Conservation (phyloP, 1,139 yeast genomes). For the Yarrowia galli region DNA sequence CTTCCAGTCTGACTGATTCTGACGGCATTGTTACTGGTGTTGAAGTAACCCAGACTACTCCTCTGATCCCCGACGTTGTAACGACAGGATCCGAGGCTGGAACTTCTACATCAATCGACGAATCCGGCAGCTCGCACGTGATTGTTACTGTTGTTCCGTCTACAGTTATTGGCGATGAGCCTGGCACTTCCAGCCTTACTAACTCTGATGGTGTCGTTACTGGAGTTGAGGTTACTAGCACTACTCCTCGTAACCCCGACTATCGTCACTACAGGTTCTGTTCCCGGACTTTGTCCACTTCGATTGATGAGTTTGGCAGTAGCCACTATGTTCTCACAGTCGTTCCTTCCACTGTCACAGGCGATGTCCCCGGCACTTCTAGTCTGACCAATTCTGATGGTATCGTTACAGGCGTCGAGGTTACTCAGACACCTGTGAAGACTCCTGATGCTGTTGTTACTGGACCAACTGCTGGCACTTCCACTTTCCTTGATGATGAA, state of each 20-base stretch:
- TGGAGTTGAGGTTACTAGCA: neutral
- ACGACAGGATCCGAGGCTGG: neutral
- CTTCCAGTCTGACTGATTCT: neutral
- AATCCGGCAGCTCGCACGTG: neutral
- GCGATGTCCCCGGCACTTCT: neutral
- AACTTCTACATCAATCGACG: neutral
- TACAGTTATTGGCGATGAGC: neutral
- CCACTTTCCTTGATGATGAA: neutral
- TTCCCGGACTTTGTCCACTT: neutral
- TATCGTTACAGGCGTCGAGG: neutral
- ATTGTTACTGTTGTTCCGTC: neutral
- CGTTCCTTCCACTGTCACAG: neutral
- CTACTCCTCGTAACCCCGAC: neutral
- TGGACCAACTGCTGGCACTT: neutral
- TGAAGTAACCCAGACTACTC: neutral
- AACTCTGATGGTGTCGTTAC: neutral
- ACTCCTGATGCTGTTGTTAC: neutral
- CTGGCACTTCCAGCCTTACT: neutral
- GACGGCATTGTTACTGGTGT: slow-evolving; percentile 1
- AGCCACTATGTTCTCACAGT: neutral
- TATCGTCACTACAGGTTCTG: neutral
- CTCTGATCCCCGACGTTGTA: neutral
- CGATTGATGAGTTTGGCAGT: neutral
- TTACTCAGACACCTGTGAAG: neutral
- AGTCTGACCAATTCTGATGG: neutral